Base-by-base conservation (phyloP, 495 filamentous ascomycete genomes). In the Xylaria flabelliformis region DNA sequence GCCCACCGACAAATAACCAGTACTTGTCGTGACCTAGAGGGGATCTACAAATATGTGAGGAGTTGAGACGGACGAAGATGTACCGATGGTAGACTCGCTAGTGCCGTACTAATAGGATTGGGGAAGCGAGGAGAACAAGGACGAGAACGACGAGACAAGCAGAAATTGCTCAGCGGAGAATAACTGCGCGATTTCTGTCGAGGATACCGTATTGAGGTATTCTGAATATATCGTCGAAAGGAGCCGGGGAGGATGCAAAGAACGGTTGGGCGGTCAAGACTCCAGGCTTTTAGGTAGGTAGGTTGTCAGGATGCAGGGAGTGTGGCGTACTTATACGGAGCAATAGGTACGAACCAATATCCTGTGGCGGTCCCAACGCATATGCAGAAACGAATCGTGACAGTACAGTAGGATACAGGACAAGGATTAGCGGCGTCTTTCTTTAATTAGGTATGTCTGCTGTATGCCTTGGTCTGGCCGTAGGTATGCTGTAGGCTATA, bases 1-100 rank as follows among this genome's bases (percentile, higher is more conserved):
- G 69, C 48, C 69, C 69, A 71, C 69, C 48, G 34, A 55, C 8
- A 34, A 34, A 24, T 29, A 71, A 36, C 53, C 24, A 55, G 42
- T 44, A 44, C 39, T n/a, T 26, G 21, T 64, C 21, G n/a, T 64
- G 58, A 21, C 58, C 32, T 2, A 41, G 58, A 39, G 32, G 58
- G 58, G 58, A 10, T 17, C 15, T 39, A 42, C 39, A 9, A 9
- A 42, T 42, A 9, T 15, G 4, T 59, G 17, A 36, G 34, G 34
- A 61, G 58, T 61, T 39, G 58, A 39, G 19, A 21, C 17, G 32
- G 34, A 39, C 34, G 19, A 64, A 8, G 24, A 17, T 46, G 61
- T 29, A 29, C 21, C 24, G 39, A 39, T 39, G 34, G 34, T 61
- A 39, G 58, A 59, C 34, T 61, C 32, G 34, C 19, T 61, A 61